Percentiles rank a stretch among this genome's conserved stretches.
These are phyloP conservation scores for Entoloma clypeatum DNA, from an alignment of 1,284 basidiomycete species.

Conservation along the genomic window DNA sequence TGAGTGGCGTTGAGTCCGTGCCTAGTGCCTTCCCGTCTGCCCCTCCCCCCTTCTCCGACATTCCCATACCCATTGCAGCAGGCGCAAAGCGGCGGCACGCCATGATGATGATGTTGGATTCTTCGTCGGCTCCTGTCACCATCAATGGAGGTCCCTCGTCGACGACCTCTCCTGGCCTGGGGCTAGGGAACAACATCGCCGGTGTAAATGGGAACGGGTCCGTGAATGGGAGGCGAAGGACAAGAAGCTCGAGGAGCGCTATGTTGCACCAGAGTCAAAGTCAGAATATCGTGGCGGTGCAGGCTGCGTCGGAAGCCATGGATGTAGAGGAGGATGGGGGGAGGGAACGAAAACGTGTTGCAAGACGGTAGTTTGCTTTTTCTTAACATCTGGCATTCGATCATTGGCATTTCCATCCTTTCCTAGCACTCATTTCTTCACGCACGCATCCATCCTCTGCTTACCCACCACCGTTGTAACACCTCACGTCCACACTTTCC, in stretches of 20 bases:
- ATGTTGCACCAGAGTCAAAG: constrained; percentile 33
- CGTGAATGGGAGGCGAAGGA: constrained; percentile 34
- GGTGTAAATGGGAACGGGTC: constrained; percentile 21
- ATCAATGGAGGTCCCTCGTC: constrained; percentile 25
- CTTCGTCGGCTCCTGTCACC: constrained; percentile 31
- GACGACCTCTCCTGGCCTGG: constrained; percentile 18
- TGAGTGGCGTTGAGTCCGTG: constrained; percentile 18
- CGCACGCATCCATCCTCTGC: too few species aligned
- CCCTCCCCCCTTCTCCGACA: constrained; percentile 26
- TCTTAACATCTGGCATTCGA: constrained; percentile 1
- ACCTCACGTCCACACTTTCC: too few species aligned
- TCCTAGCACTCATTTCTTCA: too few species aligned
- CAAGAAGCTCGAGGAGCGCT: constrained; percentile 38
- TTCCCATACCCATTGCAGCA: constrained; percentile 33
- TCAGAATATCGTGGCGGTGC: constrained; percentile 29
- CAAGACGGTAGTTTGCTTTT: constrained; percentile 34
- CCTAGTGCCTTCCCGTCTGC: constrained; percentile 20
- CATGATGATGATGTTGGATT: constrained; percentile 61
- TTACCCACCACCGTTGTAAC: too few species aligned
- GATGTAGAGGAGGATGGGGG: constrained; percentile 56
- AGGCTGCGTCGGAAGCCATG: constrained; percentile 43
- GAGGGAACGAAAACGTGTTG: constrained; percentile 53
- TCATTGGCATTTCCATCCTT: too few species aligned
- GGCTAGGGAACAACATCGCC: constrained; percentile 12
- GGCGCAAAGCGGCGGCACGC: constrained; percentile 52